phyloP scores from a whole-genome alignment of 371 early-diverging fungal species.

The Choanephora cucurbitarum region DNA sequence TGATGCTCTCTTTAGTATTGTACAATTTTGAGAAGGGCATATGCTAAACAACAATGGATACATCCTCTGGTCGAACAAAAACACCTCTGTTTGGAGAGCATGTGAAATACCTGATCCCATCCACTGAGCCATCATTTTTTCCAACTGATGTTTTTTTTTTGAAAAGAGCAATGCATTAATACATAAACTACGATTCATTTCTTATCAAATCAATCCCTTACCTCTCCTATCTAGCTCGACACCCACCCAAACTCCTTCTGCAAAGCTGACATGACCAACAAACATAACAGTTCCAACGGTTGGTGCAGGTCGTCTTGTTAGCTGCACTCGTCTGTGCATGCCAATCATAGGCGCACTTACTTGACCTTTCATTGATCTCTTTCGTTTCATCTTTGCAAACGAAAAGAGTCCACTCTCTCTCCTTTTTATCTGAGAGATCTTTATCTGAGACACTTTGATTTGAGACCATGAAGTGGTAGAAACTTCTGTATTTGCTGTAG shows the following conservation, averaged over 20 bases:
- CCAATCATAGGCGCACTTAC: conserved; percentile 15
- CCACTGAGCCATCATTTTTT: conserved; percentile 34
- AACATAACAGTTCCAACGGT: conserved; percentile 28
- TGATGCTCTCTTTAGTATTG: not conserved
- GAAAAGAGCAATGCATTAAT: no score
- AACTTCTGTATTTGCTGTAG: conserved; percentile 8
- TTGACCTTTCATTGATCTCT: not conserved
- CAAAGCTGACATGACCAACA: conserved; percentile 34
- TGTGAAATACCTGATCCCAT: conserved; percentile 31
- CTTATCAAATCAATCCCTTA: conserved; percentile 2
- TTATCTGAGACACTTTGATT: conserved; percentile 3
- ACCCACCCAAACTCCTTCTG: conserved; percentile 39
- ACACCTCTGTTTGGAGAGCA: conserved; percentile 27
- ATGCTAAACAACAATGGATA: conserved; percentile 12
- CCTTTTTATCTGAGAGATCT: not conserved
- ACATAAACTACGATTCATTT: not conserved
- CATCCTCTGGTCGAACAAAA: conserved; percentile 32
- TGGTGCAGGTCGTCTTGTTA: conserved; percentile 11
- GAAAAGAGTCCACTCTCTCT: not conserved
- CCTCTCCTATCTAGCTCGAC: conserved; percentile 42
- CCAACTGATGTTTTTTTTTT: conserved; percentile 18
- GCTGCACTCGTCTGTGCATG: conserved; percentile 18
- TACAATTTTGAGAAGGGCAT: not conserved
- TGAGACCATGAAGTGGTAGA: conserved; percentile 18
- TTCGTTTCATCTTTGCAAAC: conserved; percentile 5